Evolutionary conservation across 192 early-diverging fungal species (phyloP).

Genomic region (Podila minutissima): DNA sequence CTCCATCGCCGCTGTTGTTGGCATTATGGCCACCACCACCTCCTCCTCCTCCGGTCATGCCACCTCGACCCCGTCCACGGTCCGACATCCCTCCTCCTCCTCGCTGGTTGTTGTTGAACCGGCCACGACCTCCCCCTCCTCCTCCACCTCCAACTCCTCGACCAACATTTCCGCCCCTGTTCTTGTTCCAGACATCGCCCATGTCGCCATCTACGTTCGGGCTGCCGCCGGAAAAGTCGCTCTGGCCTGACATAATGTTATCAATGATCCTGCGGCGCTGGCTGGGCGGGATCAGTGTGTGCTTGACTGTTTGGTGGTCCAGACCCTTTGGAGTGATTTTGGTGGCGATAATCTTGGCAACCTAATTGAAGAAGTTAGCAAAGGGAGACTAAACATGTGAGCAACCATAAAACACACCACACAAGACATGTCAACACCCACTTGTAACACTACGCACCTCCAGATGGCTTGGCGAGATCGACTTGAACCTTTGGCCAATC

Average conservation of each 20-base stretch:
- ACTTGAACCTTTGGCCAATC: slow-evolving; percentile 50
- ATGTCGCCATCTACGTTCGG: slow-evolving; percentile 16
- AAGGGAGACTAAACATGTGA: neutral
- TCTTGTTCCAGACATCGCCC: slow-evolving; percentile 14
- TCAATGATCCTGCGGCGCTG: neutral
- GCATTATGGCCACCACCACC: neutral
- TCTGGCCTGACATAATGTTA: neutral
- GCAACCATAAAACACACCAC: slow-evolving; percentile 10
- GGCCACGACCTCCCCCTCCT: slow-evolving; percentile 12
- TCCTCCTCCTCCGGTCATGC: slow-evolving; percentile 1
- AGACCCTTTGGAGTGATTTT: slow-evolving; percentile 43
- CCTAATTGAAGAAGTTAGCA: slow-evolving; percentile 10
- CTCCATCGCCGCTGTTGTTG: slow-evolving; percentile 17
- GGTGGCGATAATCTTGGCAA: slow-evolving; percentile 28
- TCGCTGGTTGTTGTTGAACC: slow-evolving; percentile 4
- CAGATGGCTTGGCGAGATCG: slow-evolving; percentile 25
- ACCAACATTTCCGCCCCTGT: slow-evolving; percentile 2
- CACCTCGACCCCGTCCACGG: slow-evolving; percentile 1
- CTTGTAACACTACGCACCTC: neutral
- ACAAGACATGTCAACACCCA: neutral
- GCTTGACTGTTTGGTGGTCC: slow-evolving; percentile 38
- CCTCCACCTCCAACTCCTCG: neutral
- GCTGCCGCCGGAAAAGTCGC: slow-evolving; percentile 1
- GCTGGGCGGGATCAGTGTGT: slow-evolving; percentile 29
- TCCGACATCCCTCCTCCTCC: slow-evolving; percentile 6